Evolutionary conservation across 1,139 yeast species (phyloP).

Genomic region (Saccharomyces uvarum): DNA sequence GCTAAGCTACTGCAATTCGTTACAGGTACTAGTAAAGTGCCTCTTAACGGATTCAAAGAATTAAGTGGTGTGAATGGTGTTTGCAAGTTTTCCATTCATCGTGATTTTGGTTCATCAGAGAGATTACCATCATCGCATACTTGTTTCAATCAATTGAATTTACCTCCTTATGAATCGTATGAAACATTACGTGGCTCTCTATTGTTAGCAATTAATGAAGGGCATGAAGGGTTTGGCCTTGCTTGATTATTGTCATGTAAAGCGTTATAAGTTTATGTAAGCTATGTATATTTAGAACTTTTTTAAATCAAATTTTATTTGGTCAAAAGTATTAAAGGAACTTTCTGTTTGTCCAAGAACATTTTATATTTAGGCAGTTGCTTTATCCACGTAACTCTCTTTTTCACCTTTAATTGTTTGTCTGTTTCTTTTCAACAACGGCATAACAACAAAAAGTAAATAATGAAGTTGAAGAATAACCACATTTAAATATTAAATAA

Average conservation of each 20-base stretch:
- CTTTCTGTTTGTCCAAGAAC: too few species aligned
- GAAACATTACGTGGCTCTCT: slow-evolving; percentile 77
- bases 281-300: background rate
- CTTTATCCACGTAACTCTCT: too few species aligned
- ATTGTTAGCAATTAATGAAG: slow-evolving; percentile 83
- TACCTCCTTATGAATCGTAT: slow-evolving; percentile 88
- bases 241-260: slow-evolving; percentile 14
- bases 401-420: too few species aligned
- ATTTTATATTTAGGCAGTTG: too few species aligned
- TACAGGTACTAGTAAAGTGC: slow-evolving; percentile 96
- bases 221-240: slow-evolving; percentile 88
- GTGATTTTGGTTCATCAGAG: slow-evolving; percentile 80
- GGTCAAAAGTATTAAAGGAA: background rate
- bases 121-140: slow-evolving; percentile 94
- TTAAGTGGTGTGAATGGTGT: slow-evolving; percentile 83
- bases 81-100: slow-evolving; percentile 80
- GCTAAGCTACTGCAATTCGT: slow-evolving; percentile 93
- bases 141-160: slow-evolving; percentile 88
- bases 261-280: background rate
- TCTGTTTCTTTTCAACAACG: too few species aligned
- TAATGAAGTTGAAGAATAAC: background rate
- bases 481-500: background rate
- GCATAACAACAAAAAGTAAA: background rate
- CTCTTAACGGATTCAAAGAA: slow-evolving; percentile 86
- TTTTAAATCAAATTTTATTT: background rate